Base-by-base conservation (phyloP, 305 asterid genomes). In the Ilex paraguariensis region DNA sequence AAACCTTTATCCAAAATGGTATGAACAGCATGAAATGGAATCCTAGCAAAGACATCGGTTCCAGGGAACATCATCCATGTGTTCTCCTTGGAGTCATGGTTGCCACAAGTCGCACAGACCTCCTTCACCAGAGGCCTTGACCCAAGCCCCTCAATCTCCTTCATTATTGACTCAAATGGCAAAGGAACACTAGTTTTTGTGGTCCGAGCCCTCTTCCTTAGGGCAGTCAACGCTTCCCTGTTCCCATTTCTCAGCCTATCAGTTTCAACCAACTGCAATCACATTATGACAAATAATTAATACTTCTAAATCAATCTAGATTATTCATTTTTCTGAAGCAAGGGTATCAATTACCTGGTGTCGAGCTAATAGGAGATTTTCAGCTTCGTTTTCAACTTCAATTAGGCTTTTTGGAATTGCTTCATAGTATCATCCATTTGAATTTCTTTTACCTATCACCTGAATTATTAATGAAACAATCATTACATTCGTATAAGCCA, bases 21-120 rank as follows among this genome's bases (percentile, higher is more conserved):
- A 79, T 92, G 97, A 65, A 91, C 90, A 74, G 98, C 96, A 80
- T 92, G 98, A 73, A 89, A 92, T 3, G 97, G 96, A 60, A 86
- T 54, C 30, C 75, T 77, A 3, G 82, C 87, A 73, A 91, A 86
- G 32, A 85, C 57, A 69, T 88, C 90, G 49, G 90, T 81, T 61
- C 98, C 98, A 0, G 91, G 91, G 65, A 86, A 88, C 90, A 87
- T 87, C 62, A 92, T 70, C 85, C 84, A 73, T 2, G 87, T 82
- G 55, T 76, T 80, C 79, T 87, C 98, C 72, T 87, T 80, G 0
- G 87, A 70, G 70, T 89, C 84, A 71, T 92, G 96, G 65, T 85
- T 80, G 16, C 96, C 94, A 64, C 96, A 92, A 42, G 96, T 89
- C 59, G 79, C 60, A 61, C 98, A 92, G 13, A 92, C 77, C 83